Evolutionary conservation across 1,284 basidiomycete species (phyloP).

Genomic region (Pascua sp.): DNA sequence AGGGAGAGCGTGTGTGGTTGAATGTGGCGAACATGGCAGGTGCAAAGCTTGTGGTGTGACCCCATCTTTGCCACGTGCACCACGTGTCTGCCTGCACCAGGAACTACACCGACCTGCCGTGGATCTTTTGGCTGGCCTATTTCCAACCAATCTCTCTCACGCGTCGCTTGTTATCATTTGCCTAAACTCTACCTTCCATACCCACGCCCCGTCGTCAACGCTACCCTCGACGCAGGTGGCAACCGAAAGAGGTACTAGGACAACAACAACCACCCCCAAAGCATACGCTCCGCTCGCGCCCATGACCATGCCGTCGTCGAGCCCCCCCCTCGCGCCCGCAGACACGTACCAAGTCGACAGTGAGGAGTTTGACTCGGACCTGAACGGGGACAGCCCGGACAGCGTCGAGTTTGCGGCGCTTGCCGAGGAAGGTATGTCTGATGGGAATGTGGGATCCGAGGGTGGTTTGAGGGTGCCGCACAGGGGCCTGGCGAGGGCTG

Average conservation of each 20-base stretch:
- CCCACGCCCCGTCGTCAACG: too few relatives aligned
- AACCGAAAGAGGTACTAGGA: not conserved
- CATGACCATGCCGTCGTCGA: not conserved
- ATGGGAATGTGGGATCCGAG: not conserved
- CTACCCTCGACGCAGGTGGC: not conserved
- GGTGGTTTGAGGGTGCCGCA: not conserved
- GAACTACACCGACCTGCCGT: too few relatives aligned
- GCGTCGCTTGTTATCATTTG: too few relatives aligned
- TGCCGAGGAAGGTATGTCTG: slow-evolving; percentile 52
- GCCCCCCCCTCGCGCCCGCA: not conserved
- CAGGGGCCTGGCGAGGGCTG: not conserved
- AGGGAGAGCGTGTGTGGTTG: too few relatives aligned
- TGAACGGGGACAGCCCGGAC: slow-evolving; percentile 25
- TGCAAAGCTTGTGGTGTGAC: too few relatives aligned
- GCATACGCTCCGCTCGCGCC: not conserved
- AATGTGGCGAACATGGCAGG: too few relatives aligned
- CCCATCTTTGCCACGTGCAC: too few relatives aligned
- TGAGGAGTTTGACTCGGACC: slow-evolving; percentile 40
- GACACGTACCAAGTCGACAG: slow-evolving; percentile 44
- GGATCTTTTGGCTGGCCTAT: too few relatives aligned
- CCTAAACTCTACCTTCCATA: too few relatives aligned
- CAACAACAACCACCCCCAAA: too few relatives aligned
- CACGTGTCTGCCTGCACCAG: too few relatives aligned
- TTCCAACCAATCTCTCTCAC: too few relatives aligned
- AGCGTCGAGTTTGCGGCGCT: slow-evolving; percentile 45